phyloP scores from a whole-genome alignment of 257 asterid species.

The Cynanchum wilfordii region DNA sequence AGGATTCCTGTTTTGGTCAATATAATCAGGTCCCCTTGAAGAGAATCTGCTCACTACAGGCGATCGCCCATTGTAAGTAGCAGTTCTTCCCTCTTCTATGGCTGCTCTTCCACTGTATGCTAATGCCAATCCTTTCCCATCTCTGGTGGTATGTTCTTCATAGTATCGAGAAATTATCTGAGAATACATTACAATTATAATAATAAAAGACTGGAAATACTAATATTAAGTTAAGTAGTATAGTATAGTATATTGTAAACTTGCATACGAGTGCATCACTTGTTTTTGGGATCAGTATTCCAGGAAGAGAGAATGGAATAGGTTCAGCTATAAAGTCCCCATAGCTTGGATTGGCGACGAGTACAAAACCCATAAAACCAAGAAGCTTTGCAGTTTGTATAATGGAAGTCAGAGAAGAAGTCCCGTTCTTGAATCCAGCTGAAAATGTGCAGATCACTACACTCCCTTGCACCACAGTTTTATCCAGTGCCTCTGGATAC shows the following conservation, averaged over 20 bases:
- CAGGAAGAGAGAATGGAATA: constrained; percentile 73
- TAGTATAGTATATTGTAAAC: background rate
- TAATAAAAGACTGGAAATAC: too few species aligned
- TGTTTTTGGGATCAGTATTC: constrained; percentile 65
- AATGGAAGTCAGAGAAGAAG: constrained; percentile 51
- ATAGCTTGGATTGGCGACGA: constrained; percentile 65
- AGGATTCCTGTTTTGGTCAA: constrained; percentile 50
- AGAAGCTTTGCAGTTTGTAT: constrained; percentile 58
- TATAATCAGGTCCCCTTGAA: constrained; percentile 81
- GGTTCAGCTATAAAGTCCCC: constrained; percentile 94
- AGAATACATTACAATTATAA: background rate
- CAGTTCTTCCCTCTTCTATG: constrained; percentile 75
- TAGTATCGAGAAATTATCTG: constrained; percentile 62
- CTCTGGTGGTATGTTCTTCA: constrained; percentile 51
- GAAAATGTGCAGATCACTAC: constrained; percentile 84
- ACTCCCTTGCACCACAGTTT: constrained; percentile 48
- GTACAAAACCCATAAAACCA: constrained; percentile 63
- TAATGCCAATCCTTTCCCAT: constrained; percentile 35
- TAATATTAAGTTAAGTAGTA: background rate
- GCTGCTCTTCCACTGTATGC: constrained; percentile 64
- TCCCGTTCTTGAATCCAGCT: constrained; percentile 64
- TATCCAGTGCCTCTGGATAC: constrained; percentile 66
- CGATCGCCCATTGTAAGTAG: constrained; percentile 61
- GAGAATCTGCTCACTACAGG: constrained; percentile 88
- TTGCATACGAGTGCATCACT: constrained; percentile 54